phyloP scores from a whole-genome alignment of 1,284 basidiomycete genomes.

The Porodaedalea pini region DNA sequence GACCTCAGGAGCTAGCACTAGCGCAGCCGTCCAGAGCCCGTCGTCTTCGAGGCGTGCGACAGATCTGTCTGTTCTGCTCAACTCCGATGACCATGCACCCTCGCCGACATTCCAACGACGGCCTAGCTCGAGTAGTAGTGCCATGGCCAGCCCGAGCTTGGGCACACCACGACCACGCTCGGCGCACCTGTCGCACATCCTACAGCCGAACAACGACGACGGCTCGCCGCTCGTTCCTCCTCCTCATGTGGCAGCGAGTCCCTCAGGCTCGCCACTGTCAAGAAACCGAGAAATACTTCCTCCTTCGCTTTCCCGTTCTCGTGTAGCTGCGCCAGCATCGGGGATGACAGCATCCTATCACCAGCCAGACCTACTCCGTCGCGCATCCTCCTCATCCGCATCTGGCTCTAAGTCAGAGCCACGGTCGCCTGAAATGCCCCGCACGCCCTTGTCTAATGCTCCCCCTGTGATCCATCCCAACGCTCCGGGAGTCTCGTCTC shows the following conservation, averaged over 20 bases:
- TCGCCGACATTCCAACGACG: constrained; percentile 22
- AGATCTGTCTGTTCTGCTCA: constrained; percentile 66
- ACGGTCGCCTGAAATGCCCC: constrained; percentile 16
- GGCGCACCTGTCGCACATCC: constrained; percentile 20
- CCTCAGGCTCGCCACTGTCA: constrained; percentile 8
- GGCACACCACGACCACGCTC: constrained; percentile 20
- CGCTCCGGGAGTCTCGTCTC: constrained; percentile 9
- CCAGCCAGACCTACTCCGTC: constrained; percentile 8
- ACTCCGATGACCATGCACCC: constrained; percentile 42
- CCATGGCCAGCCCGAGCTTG: constrained; percentile 13
- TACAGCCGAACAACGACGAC: constrained; percentile 16
- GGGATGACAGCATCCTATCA: not conserved
- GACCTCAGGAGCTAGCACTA: constrained; percentile 18
- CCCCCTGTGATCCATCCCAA: not conserved
- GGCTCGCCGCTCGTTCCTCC: constrained; percentile 8
- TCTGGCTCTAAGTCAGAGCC: constrained; percentile 7
- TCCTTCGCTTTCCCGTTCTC: constrained; percentile 14
- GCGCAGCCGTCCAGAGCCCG: constrained; percentile 37
- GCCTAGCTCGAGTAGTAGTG: constrained; percentile 17
- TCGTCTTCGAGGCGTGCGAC: constrained; percentile 59
- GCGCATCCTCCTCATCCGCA: constrained; percentile 14
- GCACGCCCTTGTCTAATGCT: constrained; percentile 17
- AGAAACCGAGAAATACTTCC: constrained; percentile 7
- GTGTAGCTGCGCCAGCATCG: not conserved
- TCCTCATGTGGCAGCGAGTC: constrained; percentile 1